Base-by-base conservation (phyloP, 1,139 yeast species). In the Lipomyces yarrowii region DNA sequence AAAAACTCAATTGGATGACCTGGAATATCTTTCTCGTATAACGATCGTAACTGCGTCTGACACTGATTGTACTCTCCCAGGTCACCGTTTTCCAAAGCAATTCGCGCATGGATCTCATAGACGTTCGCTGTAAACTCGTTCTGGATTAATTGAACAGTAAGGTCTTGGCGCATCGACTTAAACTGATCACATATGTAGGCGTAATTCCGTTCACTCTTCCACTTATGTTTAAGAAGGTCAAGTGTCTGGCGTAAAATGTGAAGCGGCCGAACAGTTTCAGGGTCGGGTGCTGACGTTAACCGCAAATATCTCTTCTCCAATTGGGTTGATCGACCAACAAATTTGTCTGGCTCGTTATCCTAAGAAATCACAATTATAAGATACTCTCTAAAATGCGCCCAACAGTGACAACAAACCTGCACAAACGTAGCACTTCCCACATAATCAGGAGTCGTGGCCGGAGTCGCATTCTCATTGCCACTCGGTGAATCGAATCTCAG, bases 61-160 rank as follows among this genome's bases (percentile, higher is more conserved):
- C 99, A 94, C 76, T 94, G 98, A 77, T 94, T 94, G 77, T 90
- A 93, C 75, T 94, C 99, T 6, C 98, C 98, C 71, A 93, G 78
- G 76, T 94, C 99, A 60, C 85, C 83, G 74, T 69, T 69, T 71
- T 87, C 89, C 54, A 94, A 82, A 0, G 98, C 96, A n/a, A 93
- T 81, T 60, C 92, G 84, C 6, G 96, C 96, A 77, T 94, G 96
- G 2, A 87, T 83, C 76, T 91, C 96, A 76, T 94, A 94, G 0
- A 92, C 97, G 63, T 79, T 75, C 11, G 91, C 85, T 0, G 97
- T 86, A 74, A 94, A 90, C 59, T 86, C 88, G 74, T 87, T 87
- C 73, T 88, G 89, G 59, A 94, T 88, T 75, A 90, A 91, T 77
- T 94, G 99, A 8, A 94, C 98, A 3, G 96, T 90, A 71, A 94